These are phyloP conservation scores for Aspergillus ochraceus DNA, from an alignment of 2,329 filamentous ascomycete genomes.

Conservation along the genomic window DNA sequence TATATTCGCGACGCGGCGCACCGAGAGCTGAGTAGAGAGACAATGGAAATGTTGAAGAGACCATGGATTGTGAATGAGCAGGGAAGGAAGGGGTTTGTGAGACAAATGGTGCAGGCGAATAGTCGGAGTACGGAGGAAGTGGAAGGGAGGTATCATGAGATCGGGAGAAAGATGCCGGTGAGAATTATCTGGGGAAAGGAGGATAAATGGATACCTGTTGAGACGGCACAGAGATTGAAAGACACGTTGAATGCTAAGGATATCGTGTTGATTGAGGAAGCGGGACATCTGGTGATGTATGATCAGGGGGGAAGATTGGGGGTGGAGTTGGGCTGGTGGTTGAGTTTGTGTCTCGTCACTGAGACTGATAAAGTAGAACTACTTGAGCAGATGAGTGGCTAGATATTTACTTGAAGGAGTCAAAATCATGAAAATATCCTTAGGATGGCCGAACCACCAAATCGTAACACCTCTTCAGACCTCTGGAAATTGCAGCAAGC, in stretches of 20 bases:
- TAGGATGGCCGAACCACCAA: too few relatives aligned
- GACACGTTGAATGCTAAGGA: constrained; percentile 27
- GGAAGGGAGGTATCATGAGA: constrained; percentile 38
- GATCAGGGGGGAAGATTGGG: constrained; percentile 44
- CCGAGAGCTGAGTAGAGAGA: constrained; percentile 28
- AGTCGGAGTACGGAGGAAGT: constrained; percentile 33
- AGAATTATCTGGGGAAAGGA: constrained; percentile 48
- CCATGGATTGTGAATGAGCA: constrained; percentile 38
- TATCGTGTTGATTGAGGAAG: constrained; percentile 36
- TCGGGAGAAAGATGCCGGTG: constrained; percentile 39
- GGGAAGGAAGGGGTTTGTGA: constrained; percentile 35
- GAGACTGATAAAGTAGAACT: neutral
- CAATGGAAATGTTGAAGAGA: constrained; percentile 36
- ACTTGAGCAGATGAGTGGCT: too few relatives aligned
- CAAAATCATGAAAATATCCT: too few relatives aligned
- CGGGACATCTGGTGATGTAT: constrained; percentile 48
- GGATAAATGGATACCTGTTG: constrained; percentile 46
- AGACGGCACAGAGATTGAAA: constrained; percentile 36
- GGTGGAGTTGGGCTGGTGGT: constrained; percentile 28
- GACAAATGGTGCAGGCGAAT: constrained; percentile 43
- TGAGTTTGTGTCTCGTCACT: neutral
- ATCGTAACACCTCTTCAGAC: too few relatives aligned
- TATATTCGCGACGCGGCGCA: constrained; percentile 44
- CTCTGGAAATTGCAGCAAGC: too few relatives aligned
- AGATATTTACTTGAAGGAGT: too few relatives aligned